phyloP scores from a whole-genome alignment of 192 early-diverging fungal species.

The Haplosporangium gracile region DNA sequence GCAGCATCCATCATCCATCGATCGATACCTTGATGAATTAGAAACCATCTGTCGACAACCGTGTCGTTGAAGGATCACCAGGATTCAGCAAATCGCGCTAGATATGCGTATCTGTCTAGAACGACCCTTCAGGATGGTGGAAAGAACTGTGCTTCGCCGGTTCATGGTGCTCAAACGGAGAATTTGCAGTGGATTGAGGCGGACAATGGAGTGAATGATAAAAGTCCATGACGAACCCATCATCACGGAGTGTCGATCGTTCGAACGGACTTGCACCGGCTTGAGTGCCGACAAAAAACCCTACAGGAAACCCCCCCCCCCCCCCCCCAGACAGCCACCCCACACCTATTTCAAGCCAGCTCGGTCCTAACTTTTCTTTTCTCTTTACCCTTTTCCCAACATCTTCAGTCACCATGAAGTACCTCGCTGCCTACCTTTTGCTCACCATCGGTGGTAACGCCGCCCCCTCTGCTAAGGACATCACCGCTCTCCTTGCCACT shows the following conservation, averaged over 20 bases:
- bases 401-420: slow-evolving; percentile 83
- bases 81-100: not conserved
- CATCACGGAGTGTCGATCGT: not conserved
- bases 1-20: slow-evolving; percentile 27
- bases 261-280: not conserved
- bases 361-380: not conserved
- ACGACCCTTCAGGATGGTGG: too few species aligned
- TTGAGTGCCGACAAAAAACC: not conserved
- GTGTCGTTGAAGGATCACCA: not conserved
- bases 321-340: not conserved
- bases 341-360: not conserved
- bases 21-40: not conserved
- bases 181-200: not conserved
- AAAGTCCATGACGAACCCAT: not conserved
- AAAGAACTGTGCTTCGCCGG: too few species aligned
- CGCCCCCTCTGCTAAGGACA: slow-evolving; percentile 80
- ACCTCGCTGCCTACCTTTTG: slow-evolving; percentile 98
- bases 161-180: not conserved
- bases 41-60: not conserved
- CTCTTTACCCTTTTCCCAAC: slow-evolving; percentile 5
- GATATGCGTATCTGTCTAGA: not conserved
- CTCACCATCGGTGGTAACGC: slow-evolving; percentile 90
- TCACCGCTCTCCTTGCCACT: slow-evolving; percentile 87
- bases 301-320: too few species aligned
- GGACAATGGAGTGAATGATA: not conserved